A percentile compares a stretch with the other conserved stretches of the same genome.
Conservation (phyloP, 257 asterid genomes). For the Buddleja alternifolia region DNA sequence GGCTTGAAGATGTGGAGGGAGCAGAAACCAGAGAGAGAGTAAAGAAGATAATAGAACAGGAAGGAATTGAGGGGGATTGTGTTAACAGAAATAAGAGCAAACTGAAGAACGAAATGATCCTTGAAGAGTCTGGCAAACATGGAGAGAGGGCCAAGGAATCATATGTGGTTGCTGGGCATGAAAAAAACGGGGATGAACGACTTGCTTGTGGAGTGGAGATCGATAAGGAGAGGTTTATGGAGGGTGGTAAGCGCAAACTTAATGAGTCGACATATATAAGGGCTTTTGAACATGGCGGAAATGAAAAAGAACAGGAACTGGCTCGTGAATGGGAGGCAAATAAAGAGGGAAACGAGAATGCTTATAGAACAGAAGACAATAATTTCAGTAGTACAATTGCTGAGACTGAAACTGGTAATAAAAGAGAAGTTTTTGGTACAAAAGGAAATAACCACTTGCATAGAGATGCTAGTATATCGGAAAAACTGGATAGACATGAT, state of each 20-base stretch:
- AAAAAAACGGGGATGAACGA: slow-evolving; percentile 31
- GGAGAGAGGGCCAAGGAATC: slow-evolving; percentile 34
- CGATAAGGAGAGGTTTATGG: slow-evolving; percentile 28
- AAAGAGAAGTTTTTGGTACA: slow-evolving; percentile 33
- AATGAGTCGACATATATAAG: slow-evolving; percentile 32
- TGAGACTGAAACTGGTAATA: slow-evolving; percentile 28
- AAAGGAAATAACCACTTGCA: slow-evolving; percentile 29
- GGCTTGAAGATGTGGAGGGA: slow-evolving; percentile 35
- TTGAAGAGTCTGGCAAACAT: slow-evolving; percentile 26
- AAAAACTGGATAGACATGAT: slow-evolving; percentile 35
- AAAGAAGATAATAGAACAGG: slow-evolving; percentile 35
- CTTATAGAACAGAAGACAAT: slow-evolving; percentile 27
- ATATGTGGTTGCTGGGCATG: slow-evolving; percentile 34
- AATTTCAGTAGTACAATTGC: slow-evolving; percentile 32
- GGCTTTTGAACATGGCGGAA: slow-evolving; percentile 24
- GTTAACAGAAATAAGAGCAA: slow-evolving; percentile 30
- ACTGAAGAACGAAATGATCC: slow-evolving; percentile 28
- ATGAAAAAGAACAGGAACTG: slow-evolving; percentile 31
- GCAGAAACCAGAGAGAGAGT: slow-evolving; percentile 35
- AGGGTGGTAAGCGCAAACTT: slow-evolving; percentile 35
- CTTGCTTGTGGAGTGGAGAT: slow-evolving; percentile 27
- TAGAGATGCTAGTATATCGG: slow-evolving; percentile 36
- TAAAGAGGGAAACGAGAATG: slow-evolving; percentile 36
- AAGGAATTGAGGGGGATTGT: slow-evolving; percentile 39
- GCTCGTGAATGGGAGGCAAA: slow-evolving; percentile 33